Conservation (phyloP, 495 filamentous ascomycete genomes). For the Cetradonia linearis region DNA sequence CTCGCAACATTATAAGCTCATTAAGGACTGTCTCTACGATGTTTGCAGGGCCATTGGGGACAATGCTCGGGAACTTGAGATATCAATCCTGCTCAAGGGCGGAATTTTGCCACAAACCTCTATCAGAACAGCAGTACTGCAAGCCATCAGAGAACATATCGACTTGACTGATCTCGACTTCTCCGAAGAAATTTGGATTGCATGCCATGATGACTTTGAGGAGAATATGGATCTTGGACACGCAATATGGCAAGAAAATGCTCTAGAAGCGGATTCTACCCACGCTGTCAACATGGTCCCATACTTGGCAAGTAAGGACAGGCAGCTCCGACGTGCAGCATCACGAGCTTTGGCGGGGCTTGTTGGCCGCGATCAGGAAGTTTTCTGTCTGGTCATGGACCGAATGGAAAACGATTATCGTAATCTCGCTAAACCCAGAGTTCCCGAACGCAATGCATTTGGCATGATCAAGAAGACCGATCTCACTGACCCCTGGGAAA, state of each 20-base stretch:
- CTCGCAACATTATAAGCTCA: slow-evolving; percentile 81
- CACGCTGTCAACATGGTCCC: slow-evolving; percentile 56
- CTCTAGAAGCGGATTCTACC: slow-evolving; percentile 57
- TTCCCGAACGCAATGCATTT: slow-evolving; percentile 76
- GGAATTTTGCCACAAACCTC: slow-evolving; percentile 64
- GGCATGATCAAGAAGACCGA: slow-evolving; percentile 86
- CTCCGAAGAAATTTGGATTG: slow-evolving; percentile 86
- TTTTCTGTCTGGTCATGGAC: slow-evolving; percentile 48
- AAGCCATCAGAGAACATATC: slow-evolving; percentile 80
- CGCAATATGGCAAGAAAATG: slow-evolving; percentile 92
- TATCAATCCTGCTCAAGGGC: slow-evolving; percentile 59
- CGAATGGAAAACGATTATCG: slow-evolving; percentile 58
- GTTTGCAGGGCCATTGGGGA: slow-evolving; percentile 68
- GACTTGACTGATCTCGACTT: slow-evolving; percentile 79
- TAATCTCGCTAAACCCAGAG: slow-evolving; percentile 67
- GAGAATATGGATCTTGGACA: slow-evolving; percentile 78
- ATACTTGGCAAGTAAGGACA: slow-evolving; percentile 68
- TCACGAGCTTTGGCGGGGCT: slow-evolving; percentile 71
- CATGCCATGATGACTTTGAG: slow-evolving; percentile 78
- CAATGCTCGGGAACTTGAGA: slow-evolving; percentile 61
- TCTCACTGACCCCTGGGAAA: slow-evolving; percentile 78
- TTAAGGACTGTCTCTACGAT: slow-evolving; percentile 85
- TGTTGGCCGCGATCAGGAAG: slow-evolving; percentile 45
- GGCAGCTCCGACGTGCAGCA: slow-evolving; percentile 72
- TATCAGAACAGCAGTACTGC: slow-evolving; percentile 79